A percentile compares a stretch with the other conserved stretches of the same genome.
phyloP scores from a whole-genome alignment of 2,329 filamentous ascomycete genomes.

The Ustilaginoidea virens region DNA sequence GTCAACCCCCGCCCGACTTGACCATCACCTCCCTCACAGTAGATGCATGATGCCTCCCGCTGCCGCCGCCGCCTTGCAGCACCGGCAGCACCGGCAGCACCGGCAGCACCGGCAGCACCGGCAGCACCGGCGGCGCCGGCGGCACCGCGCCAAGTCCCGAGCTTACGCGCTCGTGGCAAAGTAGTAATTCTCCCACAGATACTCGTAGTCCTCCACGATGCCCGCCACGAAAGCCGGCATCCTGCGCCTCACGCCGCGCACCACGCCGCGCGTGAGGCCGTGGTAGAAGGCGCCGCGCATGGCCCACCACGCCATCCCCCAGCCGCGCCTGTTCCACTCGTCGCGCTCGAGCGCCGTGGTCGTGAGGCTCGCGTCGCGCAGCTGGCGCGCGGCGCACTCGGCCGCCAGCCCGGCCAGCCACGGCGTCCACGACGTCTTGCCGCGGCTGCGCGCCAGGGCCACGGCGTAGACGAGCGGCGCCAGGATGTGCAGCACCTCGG shows the following conservation, averaged over 20 bases:
- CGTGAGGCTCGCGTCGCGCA: slow-evolving; percentile 57
- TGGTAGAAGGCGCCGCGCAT: slow-evolving; percentile 98
- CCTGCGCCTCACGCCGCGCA: slow-evolving; percentile 57
- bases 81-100: too few relatives aligned
- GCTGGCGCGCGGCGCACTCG: slow-evolving; percentile 78
- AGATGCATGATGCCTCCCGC: too few relatives aligned
- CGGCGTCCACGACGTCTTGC: slow-evolving; percentile 75
- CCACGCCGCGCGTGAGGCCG: slow-evolving; percentile 65
- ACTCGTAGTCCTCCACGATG: slow-evolving; percentile 91
- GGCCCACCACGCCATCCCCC: slow-evolving; percentile 87
- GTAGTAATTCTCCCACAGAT: slow-evolving; percentile 96
- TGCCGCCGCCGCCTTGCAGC: too few relatives aligned
- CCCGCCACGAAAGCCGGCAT: slow-evolving; percentile 70
- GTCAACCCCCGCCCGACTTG: too few relatives aligned
- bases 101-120: too few relatives aligned
- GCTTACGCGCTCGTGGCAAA: slow-evolving; percentile 46
- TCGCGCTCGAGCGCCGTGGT: slow-evolving; percentile 82
- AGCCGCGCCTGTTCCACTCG: slow-evolving; percentile 75
- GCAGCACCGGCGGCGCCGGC: too few relatives aligned
- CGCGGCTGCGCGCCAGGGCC: slow-evolving; percentile 55
- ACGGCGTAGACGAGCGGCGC: slow-evolving; percentile 77
- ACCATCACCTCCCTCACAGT: too few relatives aligned
- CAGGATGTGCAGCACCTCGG: slow-evolving; percentile 84
- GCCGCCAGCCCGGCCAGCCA: slow-evolving; percentile 78
- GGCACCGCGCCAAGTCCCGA: too few relatives aligned